Conservation (phyloP, 192 early-diverging fungal species). For the Anaeromyces robustus region DNA sequence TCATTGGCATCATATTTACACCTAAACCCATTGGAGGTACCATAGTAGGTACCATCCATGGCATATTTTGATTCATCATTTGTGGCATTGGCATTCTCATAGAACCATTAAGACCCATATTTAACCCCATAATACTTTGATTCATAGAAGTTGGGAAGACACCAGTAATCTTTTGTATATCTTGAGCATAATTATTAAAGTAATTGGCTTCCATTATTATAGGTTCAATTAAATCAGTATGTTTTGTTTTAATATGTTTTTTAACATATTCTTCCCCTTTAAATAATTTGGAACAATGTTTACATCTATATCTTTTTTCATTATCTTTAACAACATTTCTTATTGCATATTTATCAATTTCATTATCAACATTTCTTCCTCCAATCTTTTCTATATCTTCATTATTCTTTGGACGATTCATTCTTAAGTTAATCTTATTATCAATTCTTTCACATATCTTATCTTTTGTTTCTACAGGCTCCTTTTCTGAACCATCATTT, state of each 20-base stretch:
- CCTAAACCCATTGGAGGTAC: slow-evolving; percentile 14
- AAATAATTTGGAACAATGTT: slow-evolving; percentile 83
- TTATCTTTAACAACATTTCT: slow-evolving; percentile 43
- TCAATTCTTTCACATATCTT: slow-evolving; percentile 25
- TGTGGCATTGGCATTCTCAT: slow-evolving; percentile 5
- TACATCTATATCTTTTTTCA: slow-evolving; percentile 78
- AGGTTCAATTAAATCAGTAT: slow-evolving; percentile 50
- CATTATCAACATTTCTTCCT: slow-evolving; percentile 30
- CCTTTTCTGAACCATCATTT: neutral
- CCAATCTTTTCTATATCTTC: slow-evolving; percentile 27
- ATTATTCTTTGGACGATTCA: slow-evolving; percentile 10
- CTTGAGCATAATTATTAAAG: slow-evolving; percentile 79
- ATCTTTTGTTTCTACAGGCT: slow-evolving; percentile 9
- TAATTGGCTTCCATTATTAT: slow-evolving; percentile 37
- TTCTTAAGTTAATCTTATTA: neutral
- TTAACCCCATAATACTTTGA: slow-evolving; percentile 7
- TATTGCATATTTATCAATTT: slow-evolving; percentile 32
- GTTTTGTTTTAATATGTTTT: slow-evolving; percentile 88
- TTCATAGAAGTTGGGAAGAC: slow-evolving; percentile 10
- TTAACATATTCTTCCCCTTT: slow-evolving; percentile 81
- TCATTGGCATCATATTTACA: neutral
- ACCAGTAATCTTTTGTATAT: slow-evolving; percentile 62
- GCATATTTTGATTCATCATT: slow-evolving; percentile 14
- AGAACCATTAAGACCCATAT: slow-evolving; percentile 4
- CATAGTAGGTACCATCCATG: slow-evolving; percentile 6